Evolutionary conservation across 192 early-diverging fungal genomes (phyloP).

Genomic region (Piromyces finnis): DNA sequence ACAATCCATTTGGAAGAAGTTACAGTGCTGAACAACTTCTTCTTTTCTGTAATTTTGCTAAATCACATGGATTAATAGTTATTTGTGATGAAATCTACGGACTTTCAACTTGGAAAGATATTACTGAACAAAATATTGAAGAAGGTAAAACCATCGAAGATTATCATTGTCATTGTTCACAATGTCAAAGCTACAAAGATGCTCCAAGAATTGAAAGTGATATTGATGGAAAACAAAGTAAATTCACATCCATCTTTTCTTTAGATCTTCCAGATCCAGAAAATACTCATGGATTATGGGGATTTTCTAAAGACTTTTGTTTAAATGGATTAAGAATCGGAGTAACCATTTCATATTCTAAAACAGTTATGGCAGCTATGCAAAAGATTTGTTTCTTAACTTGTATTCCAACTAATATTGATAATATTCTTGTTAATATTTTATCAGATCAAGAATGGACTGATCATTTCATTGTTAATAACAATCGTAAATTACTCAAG

Average conservation of each 20-base stretch:
- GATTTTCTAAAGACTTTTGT: constrained; percentile 72
- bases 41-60: constrained; percentile 42
- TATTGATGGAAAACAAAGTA: constrained; percentile 3
- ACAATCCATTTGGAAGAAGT: constrained; percentile 46
- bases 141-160: neutral
- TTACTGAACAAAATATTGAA: neutral
- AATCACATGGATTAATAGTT: constrained; percentile 35
- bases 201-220: neutral
- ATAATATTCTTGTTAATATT: constrained; percentile 31
- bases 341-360: neutral
- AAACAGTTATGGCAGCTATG: neutral
- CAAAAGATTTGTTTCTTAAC: constrained; percentile 21
- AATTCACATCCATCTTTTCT: constrained; percentile 45
- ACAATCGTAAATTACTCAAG: constrained; percentile 29
- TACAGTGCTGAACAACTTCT: constrained; percentile 28
- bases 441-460: constrained; percentile 33
- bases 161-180: neutral
- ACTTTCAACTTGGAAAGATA: constrained; percentile 28
- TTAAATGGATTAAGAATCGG: constrained; percentile 4
- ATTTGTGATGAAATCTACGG: constrained; percentile 73
- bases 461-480: constrained; percentile 34
- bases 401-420: constrained; percentile 35
- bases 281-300: constrained; percentile 50
- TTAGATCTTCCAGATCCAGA: constrained; percentile 38
- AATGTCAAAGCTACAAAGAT: neutral